Conservation (phyloP, 495 filamentous ascomycete species). For the Podospora tetraspora region DNA sequence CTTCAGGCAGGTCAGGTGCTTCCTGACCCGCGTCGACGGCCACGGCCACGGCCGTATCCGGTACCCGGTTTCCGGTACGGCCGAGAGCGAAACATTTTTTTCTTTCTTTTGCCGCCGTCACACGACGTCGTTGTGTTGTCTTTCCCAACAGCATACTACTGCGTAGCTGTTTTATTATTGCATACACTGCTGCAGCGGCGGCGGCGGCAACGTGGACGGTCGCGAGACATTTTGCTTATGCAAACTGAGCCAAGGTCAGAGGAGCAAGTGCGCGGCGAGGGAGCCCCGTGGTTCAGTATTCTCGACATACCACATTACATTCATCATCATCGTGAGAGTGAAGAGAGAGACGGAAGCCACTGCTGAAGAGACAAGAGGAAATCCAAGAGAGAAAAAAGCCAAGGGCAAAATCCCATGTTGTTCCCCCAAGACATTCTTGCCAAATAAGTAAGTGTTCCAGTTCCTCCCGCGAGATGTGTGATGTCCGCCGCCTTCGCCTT, state of each 20-base stretch:
- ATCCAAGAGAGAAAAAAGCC: slow-evolving; percentile 4
- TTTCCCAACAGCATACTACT: not conserved
- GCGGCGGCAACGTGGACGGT: not conserved
- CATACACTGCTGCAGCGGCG: too few relatives aligned
- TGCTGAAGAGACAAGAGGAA: not conserved
- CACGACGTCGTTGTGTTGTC: not conserved
- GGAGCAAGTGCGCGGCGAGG: not conserved
- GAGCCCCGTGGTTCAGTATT: not conserved
- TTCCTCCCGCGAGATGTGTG: not conserved
- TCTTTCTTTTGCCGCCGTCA: not conserved
- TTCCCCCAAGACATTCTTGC: not conserved
- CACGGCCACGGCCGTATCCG: not conserved
- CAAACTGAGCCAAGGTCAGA: not conserved
- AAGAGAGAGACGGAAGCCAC: not conserved
- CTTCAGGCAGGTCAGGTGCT: not conserved
- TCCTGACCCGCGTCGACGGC: not conserved
- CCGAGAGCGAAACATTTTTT: not conserved
- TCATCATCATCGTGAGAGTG: not conserved
- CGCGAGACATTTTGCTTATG: not conserved
- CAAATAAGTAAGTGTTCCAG: not conserved
- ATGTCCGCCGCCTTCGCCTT: not conserved
- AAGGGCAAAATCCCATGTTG: slow-evolving; percentile 1
- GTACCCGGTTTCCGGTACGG: not conserved
- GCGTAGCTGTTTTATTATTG: too few relatives aligned
- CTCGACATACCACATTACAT: not conserved